Conservation (phyloP, 768 basidiomycete species). For the Tephrocybe sp. region DNA sequence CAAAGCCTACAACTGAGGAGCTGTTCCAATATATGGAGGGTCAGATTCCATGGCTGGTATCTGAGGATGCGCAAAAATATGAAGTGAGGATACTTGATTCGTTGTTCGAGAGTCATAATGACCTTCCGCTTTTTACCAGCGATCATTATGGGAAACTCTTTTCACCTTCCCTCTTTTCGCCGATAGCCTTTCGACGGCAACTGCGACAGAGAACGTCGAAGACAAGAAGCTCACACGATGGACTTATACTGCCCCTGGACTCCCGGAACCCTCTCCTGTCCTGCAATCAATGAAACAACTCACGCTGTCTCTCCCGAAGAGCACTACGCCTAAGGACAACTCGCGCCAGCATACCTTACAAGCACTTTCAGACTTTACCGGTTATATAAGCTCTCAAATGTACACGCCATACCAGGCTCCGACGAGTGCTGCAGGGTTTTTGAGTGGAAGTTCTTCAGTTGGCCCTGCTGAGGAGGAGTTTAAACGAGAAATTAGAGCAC, state of each 20-base stretch:
- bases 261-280: slow-evolving; percentile 36
- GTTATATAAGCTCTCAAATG: slow-evolving; percentile 75
- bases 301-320: slow-evolving; percentile 35
- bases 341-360: slow-evolving; percentile 64
- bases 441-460: slow-evolving; percentile 22
- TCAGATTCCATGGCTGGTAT: slow-evolving; percentile 57
- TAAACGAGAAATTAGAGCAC: slow-evolving; percentile 68
- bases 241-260: slow-evolving; percentile 36
- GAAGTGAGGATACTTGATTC: slow-evolving; percentile 46
- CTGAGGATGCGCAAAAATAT: slow-evolving; percentile 49
- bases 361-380: slow-evolving; percentile 70
- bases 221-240: slow-evolving; percentile 31
- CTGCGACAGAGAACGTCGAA: slow-evolving; percentile 21
- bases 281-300: slow-evolving; percentile 36
- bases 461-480: slow-evolving; percentile 65
- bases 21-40: slow-evolving; percentile 59
- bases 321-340: slow-evolving; percentile 28
- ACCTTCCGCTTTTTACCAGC: slow-evolving; percentile 15
- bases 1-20: slow-evolving; percentile 53
- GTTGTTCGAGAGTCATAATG: background rate
- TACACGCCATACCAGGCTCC: slow-evolving; percentile 51
- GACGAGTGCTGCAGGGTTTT: slow-evolving; percentile 25
- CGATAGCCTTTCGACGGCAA: slow-evolving; percentile 26
- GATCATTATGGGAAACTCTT: slow-evolving; percentile 66
- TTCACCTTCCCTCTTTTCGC: slow-evolving; percentile 51